Conservation (phyloP, 2,329 filamentous ascomycete genomes). For the Colletotrichum filicis region DNA sequence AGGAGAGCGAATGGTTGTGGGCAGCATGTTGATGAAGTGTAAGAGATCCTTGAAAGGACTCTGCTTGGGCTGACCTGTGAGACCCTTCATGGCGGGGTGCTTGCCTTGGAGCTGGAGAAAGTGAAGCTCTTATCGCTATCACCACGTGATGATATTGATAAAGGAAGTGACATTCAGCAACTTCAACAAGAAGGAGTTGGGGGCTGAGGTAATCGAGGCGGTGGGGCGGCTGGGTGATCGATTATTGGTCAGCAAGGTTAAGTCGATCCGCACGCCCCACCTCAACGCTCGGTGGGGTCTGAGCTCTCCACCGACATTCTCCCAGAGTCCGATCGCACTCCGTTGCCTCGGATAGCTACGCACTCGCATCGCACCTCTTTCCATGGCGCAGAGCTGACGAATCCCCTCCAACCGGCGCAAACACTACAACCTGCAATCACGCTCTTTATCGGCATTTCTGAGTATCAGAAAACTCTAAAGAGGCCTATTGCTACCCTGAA, state of each 20-base stretch:
- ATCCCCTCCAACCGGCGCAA: background rate
- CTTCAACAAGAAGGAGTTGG: no score
- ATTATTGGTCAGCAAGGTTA: background rate
- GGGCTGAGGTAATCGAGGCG: no score
- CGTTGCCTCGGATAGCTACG: background rate
- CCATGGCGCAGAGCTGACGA: background rate
- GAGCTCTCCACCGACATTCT: conserved; percentile 19
- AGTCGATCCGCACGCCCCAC: background rate
- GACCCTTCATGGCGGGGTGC: conserved; percentile 27
- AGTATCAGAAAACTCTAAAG: background rate
- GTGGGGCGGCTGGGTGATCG: fast-evolving
- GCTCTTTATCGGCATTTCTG: background rate
- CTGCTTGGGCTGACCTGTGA: conserved; percentile 25
- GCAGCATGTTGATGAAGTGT: conserved; percentile 49
- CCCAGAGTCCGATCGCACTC: background rate
- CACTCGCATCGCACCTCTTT: background rate
- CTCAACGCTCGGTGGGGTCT: conserved; percentile 4
- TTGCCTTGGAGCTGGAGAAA: conserved; percentile 27
- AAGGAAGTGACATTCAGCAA: background rate
- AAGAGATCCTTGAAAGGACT: conserved; percentile 21
- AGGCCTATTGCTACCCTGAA: background rate
- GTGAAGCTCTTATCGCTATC: conserved; percentile 38
- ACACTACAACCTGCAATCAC: background rate
- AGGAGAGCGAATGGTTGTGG: conserved; percentile 66
- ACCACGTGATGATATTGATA: conserved; percentile 28